Evolutionary conservation across 2,329 filamentous ascomycete species (phyloP).

Genomic region (Rhinocladiella mackenziei): DNA sequence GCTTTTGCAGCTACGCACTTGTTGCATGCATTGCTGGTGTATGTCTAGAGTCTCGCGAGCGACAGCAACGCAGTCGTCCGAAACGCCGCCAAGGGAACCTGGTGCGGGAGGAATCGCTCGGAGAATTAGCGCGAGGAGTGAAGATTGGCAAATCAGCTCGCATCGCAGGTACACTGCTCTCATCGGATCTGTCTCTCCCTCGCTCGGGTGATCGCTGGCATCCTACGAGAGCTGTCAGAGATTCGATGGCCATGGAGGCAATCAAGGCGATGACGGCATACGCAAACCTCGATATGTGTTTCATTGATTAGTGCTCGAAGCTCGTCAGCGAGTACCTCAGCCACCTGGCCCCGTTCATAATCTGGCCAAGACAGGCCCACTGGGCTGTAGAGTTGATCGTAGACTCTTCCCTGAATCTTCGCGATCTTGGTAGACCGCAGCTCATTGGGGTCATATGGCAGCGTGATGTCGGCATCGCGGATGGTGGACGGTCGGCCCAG

Average conservation of each 20-base stretch:
- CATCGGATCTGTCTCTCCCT: slow-evolving; percentile 30
- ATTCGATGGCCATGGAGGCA: too few species aligned
- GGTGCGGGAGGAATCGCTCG: slow-evolving; percentile 30
- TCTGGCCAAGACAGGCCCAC: slow-evolving; percentile 7
- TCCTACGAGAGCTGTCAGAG: too few species aligned
- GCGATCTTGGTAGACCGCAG: slow-evolving; percentile 24
- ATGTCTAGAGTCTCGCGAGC: slow-evolving; percentile 37
- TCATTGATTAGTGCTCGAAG: slow-evolving; percentile 26
- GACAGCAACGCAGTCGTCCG: slow-evolving; percentile 33
- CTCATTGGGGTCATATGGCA: slow-evolving; percentile 21
- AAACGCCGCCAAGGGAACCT: slow-evolving; percentile 19
- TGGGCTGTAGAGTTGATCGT: slow-evolving; percentile 37
- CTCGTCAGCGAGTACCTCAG: slow-evolving; percentile 26
- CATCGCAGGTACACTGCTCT: slow-evolving; percentile 33
- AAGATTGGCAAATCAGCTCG: slow-evolving; percentile 37
- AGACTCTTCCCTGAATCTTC: slow-evolving; percentile 34
- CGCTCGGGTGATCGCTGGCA: too few species aligned
- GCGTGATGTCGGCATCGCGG: slow-evolving; percentile 34
- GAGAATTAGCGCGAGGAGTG: slow-evolving; percentile 36
- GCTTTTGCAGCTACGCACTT: slow-evolving; percentile 28
- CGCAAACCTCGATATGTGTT: slow-evolving; percentile 15
- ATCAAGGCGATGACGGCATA: slow-evolving; percentile 9
- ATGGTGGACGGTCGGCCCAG: slow-evolving; percentile 37
- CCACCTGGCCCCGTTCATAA: slow-evolving; percentile 24
- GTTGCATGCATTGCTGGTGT: slow-evolving; percentile 35